Evolutionary conservation across 148 eudicot genomes (phyloP).

Genomic region (Camellia granthamiana): DNA sequence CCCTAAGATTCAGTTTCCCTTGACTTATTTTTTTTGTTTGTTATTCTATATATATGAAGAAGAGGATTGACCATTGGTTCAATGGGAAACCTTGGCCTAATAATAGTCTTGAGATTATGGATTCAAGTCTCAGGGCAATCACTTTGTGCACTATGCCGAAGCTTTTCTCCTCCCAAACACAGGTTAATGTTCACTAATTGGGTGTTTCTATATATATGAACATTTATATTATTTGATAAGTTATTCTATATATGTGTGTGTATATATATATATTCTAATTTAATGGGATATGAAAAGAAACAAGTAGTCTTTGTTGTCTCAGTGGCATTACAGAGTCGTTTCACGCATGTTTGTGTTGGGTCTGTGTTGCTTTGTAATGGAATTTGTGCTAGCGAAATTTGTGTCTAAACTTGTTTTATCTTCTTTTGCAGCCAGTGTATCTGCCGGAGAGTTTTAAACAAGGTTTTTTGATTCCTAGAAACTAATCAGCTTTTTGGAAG

Average conservation of each 20-base stretch:
- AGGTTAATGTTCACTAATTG: no score
- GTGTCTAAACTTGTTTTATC: background rate
- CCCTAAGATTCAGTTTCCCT: background rate
- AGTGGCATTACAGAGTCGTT: background rate
- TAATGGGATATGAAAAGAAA: background rate
- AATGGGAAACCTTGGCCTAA: no score
- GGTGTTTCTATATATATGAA: no score
- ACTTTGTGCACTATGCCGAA: no score
- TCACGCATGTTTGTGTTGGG: background rate
- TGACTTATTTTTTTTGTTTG: background rate
- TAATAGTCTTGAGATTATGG: no score
- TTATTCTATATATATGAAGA: no score
- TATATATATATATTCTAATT: background rate
- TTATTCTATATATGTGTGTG: no score
- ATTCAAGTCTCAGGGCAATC: no score
- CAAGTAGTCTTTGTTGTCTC: background rate
- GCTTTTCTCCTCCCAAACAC: no score
- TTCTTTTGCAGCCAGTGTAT: background rate
- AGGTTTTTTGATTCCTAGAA: background rate
- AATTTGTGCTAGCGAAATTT: background rate
- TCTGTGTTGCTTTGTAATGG: background rate
- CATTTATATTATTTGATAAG: no score
- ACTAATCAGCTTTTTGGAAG: background rate
- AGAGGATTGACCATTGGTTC: no score
- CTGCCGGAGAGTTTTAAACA: background rate